phyloP scores from a whole-genome alignment of 164 flowering plant genomes.

The grape (Vitis vinifera) region ASM3070453v1 NC_081811.1:2097001-2097500 shows the following conservation, averaged over 20 bases:
- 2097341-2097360: neutral
- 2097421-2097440: conserved; percentile 8
- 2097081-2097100: no score
- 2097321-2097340: conserved; percentile 12
- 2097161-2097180: neutral
- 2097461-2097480: neutral
- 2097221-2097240: conserved; percentile 12
- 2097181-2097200: neutral
- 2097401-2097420: conserved; percentile 19
- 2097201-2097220: conserved; percentile 18
- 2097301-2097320: conserved; percentile 16
- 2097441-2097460: neutral
- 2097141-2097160: no score
- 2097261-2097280: conserved; percentile 17
- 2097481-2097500: neutral
- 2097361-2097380: conserved; percentile 13
- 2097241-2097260: conserved; percentile 22
- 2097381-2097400: conserved; percentile 28
- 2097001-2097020: no score
- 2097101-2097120: no score
- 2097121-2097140: no score
- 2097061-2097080: no score
- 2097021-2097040: no score
- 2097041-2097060: no score
- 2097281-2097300: conserved; percentile 20